Evolutionary conservation across 2,329 filamentous ascomycete species (phyloP).

Genomic region (Colletotrichum liaoningense): DNA sequence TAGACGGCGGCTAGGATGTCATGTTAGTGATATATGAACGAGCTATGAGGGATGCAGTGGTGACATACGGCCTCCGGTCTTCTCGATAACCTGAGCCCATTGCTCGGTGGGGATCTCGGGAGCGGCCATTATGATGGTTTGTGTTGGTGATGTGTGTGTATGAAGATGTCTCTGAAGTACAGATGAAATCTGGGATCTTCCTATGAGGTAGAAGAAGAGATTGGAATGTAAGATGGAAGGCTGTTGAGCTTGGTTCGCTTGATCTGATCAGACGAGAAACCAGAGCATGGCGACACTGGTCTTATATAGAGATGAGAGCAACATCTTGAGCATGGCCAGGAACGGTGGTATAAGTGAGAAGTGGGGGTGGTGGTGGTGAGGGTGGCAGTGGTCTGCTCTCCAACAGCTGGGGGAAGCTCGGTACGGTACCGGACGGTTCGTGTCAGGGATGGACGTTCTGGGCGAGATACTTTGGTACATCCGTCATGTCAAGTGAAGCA

Average conservation of each 20-base stretch:
- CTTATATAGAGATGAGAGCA: constrained; percentile 31
- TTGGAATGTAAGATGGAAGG: constrained; percentile 12
- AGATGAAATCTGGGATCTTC: constrained; percentile 4
- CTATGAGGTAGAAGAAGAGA: constrained; percentile 3
- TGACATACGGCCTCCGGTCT: constrained; percentile 76
- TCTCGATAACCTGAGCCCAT: constrained; percentile 91
- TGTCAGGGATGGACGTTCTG: constrained; percentile 18
- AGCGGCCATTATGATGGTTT: constrained; percentile 22
- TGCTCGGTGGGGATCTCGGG: constrained; percentile 77
- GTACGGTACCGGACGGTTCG: constrained; percentile 10
- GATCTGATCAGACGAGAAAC: constrained; percentile 18
- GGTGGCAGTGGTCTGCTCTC: neutral
- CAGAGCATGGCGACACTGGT: constrained; percentile 1
- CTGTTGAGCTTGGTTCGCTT: constrained; percentile 29
- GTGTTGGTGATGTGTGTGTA: neutral
- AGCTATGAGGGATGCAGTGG: neutral
- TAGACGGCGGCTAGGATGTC: constrained; percentile 67
- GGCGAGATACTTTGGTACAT: constrained; percentile 13
- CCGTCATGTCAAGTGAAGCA: neutral
- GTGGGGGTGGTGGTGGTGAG: neutral
- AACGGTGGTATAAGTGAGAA: constrained; percentile 21
- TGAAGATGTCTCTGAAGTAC: neutral
- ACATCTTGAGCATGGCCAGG: constrained; percentile 16
- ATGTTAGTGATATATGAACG: constrained; percentile 32
- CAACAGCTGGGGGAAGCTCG: neutral